Evolutionary conservation across 2,329 filamentous ascomycete genomes (phyloP).

Genomic region (Colletotrichum coccodes): DNA sequence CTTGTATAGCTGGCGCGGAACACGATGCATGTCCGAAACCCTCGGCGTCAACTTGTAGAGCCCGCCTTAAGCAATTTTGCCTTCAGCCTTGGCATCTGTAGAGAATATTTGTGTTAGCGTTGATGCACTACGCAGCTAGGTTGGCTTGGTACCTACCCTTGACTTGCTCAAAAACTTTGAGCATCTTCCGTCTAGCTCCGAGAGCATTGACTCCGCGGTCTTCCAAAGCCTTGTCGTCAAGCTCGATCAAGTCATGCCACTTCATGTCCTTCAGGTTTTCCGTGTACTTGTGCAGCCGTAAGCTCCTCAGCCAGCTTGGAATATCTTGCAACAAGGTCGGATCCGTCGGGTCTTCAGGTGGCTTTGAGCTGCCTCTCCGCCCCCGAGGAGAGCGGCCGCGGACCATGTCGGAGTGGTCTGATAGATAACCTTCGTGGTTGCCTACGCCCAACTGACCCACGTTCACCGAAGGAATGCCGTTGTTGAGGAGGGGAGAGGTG

Average conservation of each 20-base stretch:
- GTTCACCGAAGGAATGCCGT: constrained; percentile 76
- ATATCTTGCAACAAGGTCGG: constrained; percentile 91
- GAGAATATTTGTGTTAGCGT: neutral
- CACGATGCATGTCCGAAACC: neutral
- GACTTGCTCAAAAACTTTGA: constrained; percentile 99
- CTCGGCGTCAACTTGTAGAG: neutral
- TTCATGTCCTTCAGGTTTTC: constrained; percentile 98
- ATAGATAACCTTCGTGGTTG: constrained; percentile 86
- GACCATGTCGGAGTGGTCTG: constrained; percentile 91
- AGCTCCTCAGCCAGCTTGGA: constrained; percentile 92
- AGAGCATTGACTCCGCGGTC: constrained; percentile 94
- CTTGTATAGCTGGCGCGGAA: neutral
- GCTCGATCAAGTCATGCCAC: constrained; percentile 91
- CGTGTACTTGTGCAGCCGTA: constrained; percentile 98
- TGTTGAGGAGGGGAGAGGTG: constrained; percentile 74
- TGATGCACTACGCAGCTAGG: neutral
- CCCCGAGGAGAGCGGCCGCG: constrained; percentile 93
- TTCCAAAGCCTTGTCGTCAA: constrained; percentile 94
- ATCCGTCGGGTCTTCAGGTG: constrained; percentile 96
- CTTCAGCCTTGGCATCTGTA: constrained; percentile 62
- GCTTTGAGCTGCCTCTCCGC: constrained; percentile 93
- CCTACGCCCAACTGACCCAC: constrained; percentile 77
- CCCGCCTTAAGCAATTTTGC: constrained; percentile 66
- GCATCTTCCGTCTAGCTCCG: constrained; percentile 94
- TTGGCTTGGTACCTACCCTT: constrained; percentile 64